Base-by-base conservation (phyloP, 1,284 basidiomycete genomes). In the Boletus holoroseus region DNA sequence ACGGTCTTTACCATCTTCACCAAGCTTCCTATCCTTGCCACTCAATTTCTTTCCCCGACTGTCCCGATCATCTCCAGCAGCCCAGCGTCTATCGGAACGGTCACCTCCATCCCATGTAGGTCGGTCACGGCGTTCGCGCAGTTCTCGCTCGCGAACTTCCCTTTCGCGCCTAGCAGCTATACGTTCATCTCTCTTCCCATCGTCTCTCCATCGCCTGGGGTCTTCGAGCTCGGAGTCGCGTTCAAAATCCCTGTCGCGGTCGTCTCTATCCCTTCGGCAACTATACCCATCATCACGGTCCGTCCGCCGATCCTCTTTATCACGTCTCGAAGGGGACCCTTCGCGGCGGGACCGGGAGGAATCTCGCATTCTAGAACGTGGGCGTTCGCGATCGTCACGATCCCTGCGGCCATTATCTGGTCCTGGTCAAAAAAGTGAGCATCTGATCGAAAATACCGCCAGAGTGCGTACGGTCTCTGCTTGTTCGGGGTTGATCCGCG, bases 131-230 rank as follows among this genome's bases (percentile, higher is more conserved):
- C 80, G 74, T 52, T 79, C 70, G 30, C 62, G 61, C 16, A 56
- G 43, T 30, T 67, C 66, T 37, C 75, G 59, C 7, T 31, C 69
- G 36, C 65, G 62, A 35, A 58, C 57, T 26, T 76, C 73, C 32
- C 73, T 66, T 36, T 79, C 78, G 46, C 83, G 77, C 51, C 82
- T 73, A n/a, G 78, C 73, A 44, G 79, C 76, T 47, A 87, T 62
- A 27, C 86, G 73, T 60, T 88, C 85, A 38, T 88, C 85, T 44
- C 86, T 75, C 62, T 78, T 85, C n/a, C 86, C 85, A 58, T 88
- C 85, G 58, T 88, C 85, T 59, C 83, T 75, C 85, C 85, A 88
- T 50, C 81, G 76, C 47, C 85, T 73, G 24, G 81, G 69, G 56
- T 88, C 84, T 40, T 85, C 84, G 8, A 52, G 50, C 18, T 79